These are phyloP conservation scores for Myriosclerotinia duriaeana DNA, from an alignment of 2,329 filamentous ascomycete genomes.

Conservation along the genomic window DNA sequence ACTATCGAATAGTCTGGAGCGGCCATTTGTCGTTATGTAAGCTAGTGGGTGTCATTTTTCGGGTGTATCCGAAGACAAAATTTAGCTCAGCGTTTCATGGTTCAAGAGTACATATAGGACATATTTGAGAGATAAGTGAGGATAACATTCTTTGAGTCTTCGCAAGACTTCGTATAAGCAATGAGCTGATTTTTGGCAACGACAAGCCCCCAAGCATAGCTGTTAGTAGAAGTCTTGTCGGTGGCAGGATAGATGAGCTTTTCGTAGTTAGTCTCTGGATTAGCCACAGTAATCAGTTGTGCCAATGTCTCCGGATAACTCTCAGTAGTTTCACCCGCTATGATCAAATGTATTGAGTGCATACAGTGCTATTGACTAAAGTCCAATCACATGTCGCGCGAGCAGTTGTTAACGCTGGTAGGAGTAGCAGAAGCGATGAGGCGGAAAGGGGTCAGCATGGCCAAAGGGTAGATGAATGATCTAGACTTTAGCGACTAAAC, in stretches of 20 bases:
- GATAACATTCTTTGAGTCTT: slow-evolving; percentile 3
- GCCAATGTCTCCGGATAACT: not conserved
- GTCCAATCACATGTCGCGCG: not conserved
- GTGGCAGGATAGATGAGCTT: slow-evolving; percentile 1
- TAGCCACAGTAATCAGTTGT: not conserved
- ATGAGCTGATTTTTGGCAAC: not conserved
- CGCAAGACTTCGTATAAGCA: not conserved
- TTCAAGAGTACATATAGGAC: too few species aligned
- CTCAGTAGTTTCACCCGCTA: not conserved
- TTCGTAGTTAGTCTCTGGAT: not conserved
- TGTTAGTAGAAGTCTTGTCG: not conserved
- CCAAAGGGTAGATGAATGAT: not conserved
- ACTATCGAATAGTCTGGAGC: slow-evolving; percentile 1
- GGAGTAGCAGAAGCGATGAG: not conserved
- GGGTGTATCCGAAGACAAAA: not conserved
- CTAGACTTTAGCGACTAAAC: not conserved
- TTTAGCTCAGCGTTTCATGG: not conserved
- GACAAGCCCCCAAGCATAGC: not conserved
- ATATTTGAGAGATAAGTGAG: not conserved
- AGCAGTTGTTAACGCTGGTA: not conserved
- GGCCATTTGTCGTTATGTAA: not conserved
- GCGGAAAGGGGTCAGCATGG: not conserved
- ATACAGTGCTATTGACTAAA: not conserved
- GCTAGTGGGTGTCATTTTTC: not conserved
- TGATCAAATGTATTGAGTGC: not conserved